A percentile compares a stretch with the other conserved stretches of the same genome.
Evolutionary conservation across 2,329 filamentous ascomycete genomes (phyloP).

Genomic region (Hypoxylon sp.): DNA sequence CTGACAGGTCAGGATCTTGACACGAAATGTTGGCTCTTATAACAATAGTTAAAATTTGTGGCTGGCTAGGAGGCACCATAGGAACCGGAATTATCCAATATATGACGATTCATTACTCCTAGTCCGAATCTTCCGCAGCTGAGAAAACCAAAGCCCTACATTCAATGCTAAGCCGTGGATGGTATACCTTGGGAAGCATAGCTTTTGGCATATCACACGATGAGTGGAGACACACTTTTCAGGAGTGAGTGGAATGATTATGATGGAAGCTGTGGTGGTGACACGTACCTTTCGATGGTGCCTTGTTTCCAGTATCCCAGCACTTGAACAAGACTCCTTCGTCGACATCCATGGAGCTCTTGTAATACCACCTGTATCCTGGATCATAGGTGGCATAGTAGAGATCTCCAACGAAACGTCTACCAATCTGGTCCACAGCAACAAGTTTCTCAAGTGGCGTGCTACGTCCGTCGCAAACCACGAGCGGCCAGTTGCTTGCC

Average conservation of each 20-base stretch:
- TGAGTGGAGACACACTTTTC: background rate
- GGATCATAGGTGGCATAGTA: background rate
- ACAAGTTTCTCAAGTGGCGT: background rate
- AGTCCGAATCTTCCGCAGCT: background rate
- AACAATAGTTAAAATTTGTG: background rate
- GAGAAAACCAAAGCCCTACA: conserved; percentile 2
- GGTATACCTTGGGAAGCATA: background rate
- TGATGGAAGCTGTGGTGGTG: background rate
- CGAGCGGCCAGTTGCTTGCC: background rate
- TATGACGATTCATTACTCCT: background rate
- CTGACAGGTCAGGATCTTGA: too few relatives aligned
- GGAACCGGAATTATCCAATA: background rate
- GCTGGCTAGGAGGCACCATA: background rate
- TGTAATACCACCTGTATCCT: background rate
- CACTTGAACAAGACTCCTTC: conserved; percentile 1
- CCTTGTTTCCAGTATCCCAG: background rate
- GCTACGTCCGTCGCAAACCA: background rate
- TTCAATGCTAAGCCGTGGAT: background rate
- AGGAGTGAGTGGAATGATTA: background rate
- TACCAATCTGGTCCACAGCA: background rate
- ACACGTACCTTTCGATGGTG: background rate
- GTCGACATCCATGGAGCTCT: background rate
- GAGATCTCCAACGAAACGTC: background rate
- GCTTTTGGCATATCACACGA: background rate
- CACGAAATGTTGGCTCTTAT: background rate